phyloP scores from a whole-genome alignment of 352 stramenopile genomes.

The Peronospora destructor region DNA sequence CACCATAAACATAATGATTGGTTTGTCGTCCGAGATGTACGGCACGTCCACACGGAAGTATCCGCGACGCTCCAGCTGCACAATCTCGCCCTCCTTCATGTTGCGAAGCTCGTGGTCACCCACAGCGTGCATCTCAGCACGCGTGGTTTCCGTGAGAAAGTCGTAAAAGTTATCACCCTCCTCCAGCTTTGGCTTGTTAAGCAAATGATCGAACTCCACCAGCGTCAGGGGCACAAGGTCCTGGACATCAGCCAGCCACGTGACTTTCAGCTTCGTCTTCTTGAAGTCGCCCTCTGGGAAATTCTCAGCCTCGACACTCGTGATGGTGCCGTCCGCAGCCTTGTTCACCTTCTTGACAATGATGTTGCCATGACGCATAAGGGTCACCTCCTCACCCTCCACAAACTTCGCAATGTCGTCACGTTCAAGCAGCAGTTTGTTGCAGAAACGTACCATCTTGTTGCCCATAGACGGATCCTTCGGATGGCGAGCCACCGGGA shows the following conservation, averaged over 20 bases:
- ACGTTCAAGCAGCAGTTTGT: constrained; percentile 90
- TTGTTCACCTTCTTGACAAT: constrained; percentile 74
- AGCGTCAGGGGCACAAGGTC: constrained; percentile 87
- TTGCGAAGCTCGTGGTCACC: constrained; percentile 94
- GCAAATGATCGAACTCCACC: constrained; percentile 98
- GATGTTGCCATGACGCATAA: constrained; percentile 96
- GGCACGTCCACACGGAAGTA: constrained; percentile 93
- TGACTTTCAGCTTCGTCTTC: constrained; percentile 95
- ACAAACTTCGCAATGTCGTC: constrained; percentile 92
- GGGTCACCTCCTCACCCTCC: constrained; percentile 94
- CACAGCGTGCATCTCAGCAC: constrained; percentile 89
- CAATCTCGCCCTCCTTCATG: constrained; percentile 91
- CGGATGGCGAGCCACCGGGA: constrained; percentile 65
- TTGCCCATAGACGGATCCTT: constrained; percentile 76
- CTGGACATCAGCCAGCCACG: constrained; percentile 90
- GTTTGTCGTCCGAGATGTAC: constrained; percentile 77
- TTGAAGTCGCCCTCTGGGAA: constrained; percentile 87
- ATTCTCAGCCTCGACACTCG: constrained; percentile 66
- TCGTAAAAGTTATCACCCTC: constrained; percentile 97
- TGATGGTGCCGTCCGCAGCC: constrained; percentile 41
- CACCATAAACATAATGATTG: constrained; percentile 97
- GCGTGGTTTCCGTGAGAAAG: constrained; percentile 93
- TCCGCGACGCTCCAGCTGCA: constrained; percentile 97
- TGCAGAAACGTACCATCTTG: constrained; percentile 86
- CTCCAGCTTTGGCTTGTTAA: constrained; percentile 98